Conservation (phyloP, 371 early-diverging fungal genomes). For the Conidiobolus incongruus region DNA sequence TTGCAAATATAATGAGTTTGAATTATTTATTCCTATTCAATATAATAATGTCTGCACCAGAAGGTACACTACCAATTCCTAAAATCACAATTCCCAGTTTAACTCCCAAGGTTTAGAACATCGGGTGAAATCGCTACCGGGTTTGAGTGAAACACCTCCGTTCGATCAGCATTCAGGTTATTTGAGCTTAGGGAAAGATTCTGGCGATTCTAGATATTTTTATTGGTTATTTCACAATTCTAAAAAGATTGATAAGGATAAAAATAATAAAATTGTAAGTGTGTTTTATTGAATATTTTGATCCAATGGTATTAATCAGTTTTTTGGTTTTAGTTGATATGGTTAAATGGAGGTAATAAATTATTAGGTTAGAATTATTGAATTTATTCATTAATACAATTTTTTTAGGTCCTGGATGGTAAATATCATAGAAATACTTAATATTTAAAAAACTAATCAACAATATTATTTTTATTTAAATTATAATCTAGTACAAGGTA, state of each 20-base stretch:
- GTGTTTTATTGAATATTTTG: neutral
- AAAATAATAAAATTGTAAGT: neutral
- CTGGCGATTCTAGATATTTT: too few relatives aligned
- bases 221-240: neutral
- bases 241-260: neutral
- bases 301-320: neutral
- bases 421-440: neutral
- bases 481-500: conserved; percentile 14
- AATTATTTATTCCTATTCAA: too few relatives aligned
- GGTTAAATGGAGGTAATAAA: conserved; percentile 60
- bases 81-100: too few relatives aligned
- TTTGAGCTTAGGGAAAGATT: neutral
- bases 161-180: neutral
- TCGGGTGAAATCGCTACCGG: too few relatives aligned
- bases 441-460: neutral
- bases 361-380: neutral
- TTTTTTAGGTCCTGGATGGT: conserved; percentile 14
- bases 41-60: too few relatives aligned
- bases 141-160: too few relatives aligned
- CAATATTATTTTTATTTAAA: too few relatives aligned
- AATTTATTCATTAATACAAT: neutral
- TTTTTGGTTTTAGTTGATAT: conserved; percentile 30
- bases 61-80: too few relatives aligned
- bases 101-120: too few relatives aligned
- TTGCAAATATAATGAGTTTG: too few relatives aligned